These are phyloP conservation scores for Alternaria triticimaculans DNA, from an alignment of 2,329 filamentous ascomycete species.

Conservation along the genomic window DNA sequence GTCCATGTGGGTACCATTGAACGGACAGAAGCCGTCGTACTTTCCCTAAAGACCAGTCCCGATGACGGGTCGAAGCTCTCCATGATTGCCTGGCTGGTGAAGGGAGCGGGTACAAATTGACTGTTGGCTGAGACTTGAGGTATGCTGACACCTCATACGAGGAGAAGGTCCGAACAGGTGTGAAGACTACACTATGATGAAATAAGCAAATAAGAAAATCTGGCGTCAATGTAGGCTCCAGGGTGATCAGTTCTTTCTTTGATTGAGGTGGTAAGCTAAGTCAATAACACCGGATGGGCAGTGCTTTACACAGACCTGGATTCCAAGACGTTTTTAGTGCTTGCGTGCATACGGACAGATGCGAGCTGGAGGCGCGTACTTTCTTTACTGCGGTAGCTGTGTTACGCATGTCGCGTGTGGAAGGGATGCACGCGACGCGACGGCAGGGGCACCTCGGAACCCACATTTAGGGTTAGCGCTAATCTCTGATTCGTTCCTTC, in stretches of 20 bases:
- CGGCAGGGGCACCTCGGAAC: background rate
- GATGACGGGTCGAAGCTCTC: slow-evolving; percentile 9
- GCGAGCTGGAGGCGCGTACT: background rate
- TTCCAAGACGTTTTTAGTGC: background rate
- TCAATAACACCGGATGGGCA: background rate
- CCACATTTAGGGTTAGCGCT: background rate
- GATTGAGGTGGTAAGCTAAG: background rate
- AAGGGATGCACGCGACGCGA: background rate
- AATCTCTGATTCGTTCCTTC: background rate
- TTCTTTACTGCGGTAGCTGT: background rate
- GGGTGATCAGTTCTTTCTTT: background rate
- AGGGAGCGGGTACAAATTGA: background rate
- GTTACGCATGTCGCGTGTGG: background rate
- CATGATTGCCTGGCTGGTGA: slow-evolving; percentile 4
- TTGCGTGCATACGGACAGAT: background rate
- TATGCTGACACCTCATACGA: background rate
- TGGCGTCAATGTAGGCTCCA: background rate
- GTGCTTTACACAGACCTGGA: too few relatives aligned
- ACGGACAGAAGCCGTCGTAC: slow-evolving; percentile 7
- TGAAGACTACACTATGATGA: background rate
- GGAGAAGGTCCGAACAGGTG: background rate
- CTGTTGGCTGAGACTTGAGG: background rate
- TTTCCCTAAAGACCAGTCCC: slow-evolving; percentile 29
- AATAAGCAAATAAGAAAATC: background rate
- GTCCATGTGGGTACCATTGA: slow-evolving; percentile 31